These are phyloP conservation scores for Termitomyces sp. DNA, from an alignment of 1,284 basidiomycete genomes.

Conservation along the genomic window DNA sequence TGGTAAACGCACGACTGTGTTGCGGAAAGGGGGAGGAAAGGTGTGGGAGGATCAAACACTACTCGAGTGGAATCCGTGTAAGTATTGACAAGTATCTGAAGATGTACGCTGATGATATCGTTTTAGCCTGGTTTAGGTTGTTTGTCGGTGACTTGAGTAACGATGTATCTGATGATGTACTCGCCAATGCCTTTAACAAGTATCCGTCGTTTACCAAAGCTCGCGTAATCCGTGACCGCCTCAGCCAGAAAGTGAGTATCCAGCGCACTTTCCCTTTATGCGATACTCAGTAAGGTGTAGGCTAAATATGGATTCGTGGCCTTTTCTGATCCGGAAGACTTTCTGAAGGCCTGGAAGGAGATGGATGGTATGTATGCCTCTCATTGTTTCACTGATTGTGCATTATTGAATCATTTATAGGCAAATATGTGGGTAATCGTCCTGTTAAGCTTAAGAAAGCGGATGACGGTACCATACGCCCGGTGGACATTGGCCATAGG, in stretches of 20 bases:
- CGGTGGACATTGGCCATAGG: slow-evolving; percentile 89
- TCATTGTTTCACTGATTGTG: neutral
- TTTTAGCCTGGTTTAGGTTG: slow-evolving; percentile 91
- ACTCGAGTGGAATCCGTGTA: slow-evolving; percentile 96
- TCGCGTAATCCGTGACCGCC: slow-evolving; percentile 87
- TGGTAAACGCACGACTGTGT: slow-evolving; percentile 89
- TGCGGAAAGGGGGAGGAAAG: slow-evolving; percentile 92
- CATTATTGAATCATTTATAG: slow-evolving; percentile 34
- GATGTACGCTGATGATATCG: slow-evolving; percentile 14
- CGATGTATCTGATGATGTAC: slow-evolving; percentile 93
- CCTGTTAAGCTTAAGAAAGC: slow-evolving; percentile 91
- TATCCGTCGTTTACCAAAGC: slow-evolving; percentile 93
- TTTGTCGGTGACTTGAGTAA: slow-evolving; percentile 99
- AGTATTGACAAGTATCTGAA: slow-evolving; percentile 28
- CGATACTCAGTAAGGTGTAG: slow-evolving; percentile 35
- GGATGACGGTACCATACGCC: slow-evolving; percentile 74
- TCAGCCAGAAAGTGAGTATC: slow-evolving; percentile 75
- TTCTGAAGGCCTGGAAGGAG: slow-evolving; percentile 98
- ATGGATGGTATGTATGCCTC: slow-evolving; percentile 81
- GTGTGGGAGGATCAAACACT: slow-evolving; percentile 98
- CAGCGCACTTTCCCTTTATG: slow-evolving; percentile 2
- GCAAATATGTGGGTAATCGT: slow-evolving; percentile 95
- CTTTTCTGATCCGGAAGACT: slow-evolving; percentile 98
- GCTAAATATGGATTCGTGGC: slow-evolving; percentile 97
- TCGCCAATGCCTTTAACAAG: slow-evolving; percentile 89